Conservation (phyloP, 805 yeast genomes). For the Barnettozyma californica region DNA sequence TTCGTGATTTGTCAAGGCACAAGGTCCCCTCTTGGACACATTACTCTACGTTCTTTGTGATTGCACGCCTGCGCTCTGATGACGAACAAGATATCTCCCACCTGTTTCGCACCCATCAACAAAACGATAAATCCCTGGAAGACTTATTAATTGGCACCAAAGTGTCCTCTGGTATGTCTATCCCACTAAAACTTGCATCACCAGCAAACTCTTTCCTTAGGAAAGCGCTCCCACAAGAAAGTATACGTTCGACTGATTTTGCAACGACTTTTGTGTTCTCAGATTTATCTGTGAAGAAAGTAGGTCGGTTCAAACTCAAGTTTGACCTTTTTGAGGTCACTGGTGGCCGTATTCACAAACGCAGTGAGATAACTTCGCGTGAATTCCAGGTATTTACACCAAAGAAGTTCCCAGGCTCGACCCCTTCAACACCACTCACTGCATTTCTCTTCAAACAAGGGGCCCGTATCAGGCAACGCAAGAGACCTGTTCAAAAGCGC, state of each 20-base stretch:
- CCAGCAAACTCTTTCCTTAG: conserved; percentile 12
- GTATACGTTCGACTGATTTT: conserved; percentile 15
- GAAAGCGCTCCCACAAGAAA: conserved; percentile 15
- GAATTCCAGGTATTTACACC: conserved; percentile 27
- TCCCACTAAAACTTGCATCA: conserved; percentile 15
- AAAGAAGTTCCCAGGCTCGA: conserved; percentile 30
- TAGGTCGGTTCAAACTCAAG: conserved; percentile 23
- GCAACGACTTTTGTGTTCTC: conserved; percentile 28
- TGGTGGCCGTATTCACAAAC: conserved; percentile 20
- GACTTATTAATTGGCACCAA: conserved; percentile 22
- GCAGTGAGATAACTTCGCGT: conserved; percentile 14
- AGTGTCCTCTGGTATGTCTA: conserved; percentile 23
- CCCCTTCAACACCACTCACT: conserved; percentile 25
- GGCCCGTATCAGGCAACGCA: conserved; percentile 29
- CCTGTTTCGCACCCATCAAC: conserved; percentile 2
- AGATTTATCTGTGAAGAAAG: conserved; percentile 26
- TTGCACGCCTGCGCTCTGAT: conserved; percentile 14
- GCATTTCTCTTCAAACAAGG: conserved; percentile 28
- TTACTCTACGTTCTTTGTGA: conserved; percentile 25
- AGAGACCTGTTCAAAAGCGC: conserved; percentile 29
- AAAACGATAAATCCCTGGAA: conserved; percentile 9
- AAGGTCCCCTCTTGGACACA: conserved; percentile 23
- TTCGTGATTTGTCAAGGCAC: conserved; percentile 13
- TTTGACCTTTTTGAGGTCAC: conserved; percentile 27
- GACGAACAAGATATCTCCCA: conserved; percentile 4